Percentiles rank a stretch among this genome's conserved stretches.
These are phyloP conservation scores for Penicillium sp. DNA, from an alignment of 2,329 filamentous ascomycete species.

Conservation along the genomic window DNA sequence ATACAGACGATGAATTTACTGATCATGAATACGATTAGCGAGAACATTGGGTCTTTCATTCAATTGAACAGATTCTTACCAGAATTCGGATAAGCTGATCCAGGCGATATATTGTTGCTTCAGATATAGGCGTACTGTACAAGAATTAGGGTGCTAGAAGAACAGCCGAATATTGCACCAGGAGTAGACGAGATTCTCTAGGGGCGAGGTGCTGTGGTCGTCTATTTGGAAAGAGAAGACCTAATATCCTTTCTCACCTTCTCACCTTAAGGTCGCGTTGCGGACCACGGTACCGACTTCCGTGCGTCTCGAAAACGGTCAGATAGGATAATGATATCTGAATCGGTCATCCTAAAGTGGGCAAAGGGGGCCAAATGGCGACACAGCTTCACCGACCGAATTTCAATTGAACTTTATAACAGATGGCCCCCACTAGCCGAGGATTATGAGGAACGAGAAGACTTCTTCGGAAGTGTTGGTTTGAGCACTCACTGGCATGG, in stretches of 20 bases:
- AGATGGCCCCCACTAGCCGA: constrained; percentile 9
- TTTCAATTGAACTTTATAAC: constrained; percentile 13
- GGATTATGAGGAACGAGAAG: constrained; percentile 12
- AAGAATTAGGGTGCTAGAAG: no score
- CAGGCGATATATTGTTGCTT: background rate
- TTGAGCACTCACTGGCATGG: constrained; percentile 6
- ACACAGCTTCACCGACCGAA: background rate
- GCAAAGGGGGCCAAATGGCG: constrained; percentile 6
- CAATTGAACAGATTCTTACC: background rate
- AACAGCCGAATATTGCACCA: no score
- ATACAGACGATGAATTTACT: constrained; percentile 1
- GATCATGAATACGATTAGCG: constrained; percentile 1
- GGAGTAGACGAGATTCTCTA: constrained; percentile 6
- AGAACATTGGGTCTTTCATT: background rate
- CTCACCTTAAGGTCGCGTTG: background rate
- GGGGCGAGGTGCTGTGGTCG: constrained; percentile 10
- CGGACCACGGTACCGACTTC: constrained; percentile 2
- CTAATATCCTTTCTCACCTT: constrained; percentile 11
- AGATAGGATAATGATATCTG: constrained; percentile 4
- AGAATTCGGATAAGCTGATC: background rate
- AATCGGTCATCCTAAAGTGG: constrained; percentile 1
- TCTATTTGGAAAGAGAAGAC: constrained; percentile 6
- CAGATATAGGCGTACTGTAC: background rate
- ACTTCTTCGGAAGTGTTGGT: constrained; percentile 8
- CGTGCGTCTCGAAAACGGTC: background rate